Evolutionary conservation across 116 monocot species (phyloP), one percentile per base, ranked within the genome.

Genomic region (Papilionanthe hybrid): DNA sequence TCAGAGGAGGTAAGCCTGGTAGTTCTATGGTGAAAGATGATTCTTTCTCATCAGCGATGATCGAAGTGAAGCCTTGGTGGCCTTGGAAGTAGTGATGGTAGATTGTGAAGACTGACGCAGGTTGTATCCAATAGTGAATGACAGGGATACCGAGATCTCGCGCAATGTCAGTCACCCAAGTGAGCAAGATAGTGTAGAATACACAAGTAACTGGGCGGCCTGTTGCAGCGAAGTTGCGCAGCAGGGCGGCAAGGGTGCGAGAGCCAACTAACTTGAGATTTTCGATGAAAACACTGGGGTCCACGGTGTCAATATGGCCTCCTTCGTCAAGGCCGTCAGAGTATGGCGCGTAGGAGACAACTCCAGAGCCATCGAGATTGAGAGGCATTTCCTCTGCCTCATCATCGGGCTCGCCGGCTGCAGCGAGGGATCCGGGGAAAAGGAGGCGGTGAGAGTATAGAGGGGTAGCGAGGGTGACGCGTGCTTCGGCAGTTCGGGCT

Each of bases 71-170:
- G 1, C 9, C 29, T 12, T 30, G 76, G 55, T 82, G 68, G 80
- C 78, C 32, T 32, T 32, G 32, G 1, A 32, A 85, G 44, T 78
- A 80, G 56, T 83, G 85, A 76, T 85, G 78, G 68, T 80, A 83
- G 30, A 75, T 42, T 15, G 82, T 63, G 53, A 88, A 83, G 67
- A 77, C 78, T 56, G 85, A 55, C 29, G 85, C 85, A 3, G 82
- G 83, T 48, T 88, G 88, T 55, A 83, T 88, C 86, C 86, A 88
- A 72, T 81, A 81, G 55, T 75, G 75, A 18, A 75, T 55, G 6
- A 79, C 67, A 19, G 78, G 85, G 55, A 88, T 20, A 42, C 85
- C 78, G 23, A 42, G 37, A 22, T 20, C 25, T 1, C 67, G 80
- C 19, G 83, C 85, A 41, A 88, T 47, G 55, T 79, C 83, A 42